These are phyloP conservation scores for Sporothrix protearum DNA, from an alignment of 2,329 filamentous ascomycete genomes.

Conservation along the genomic window DNA sequence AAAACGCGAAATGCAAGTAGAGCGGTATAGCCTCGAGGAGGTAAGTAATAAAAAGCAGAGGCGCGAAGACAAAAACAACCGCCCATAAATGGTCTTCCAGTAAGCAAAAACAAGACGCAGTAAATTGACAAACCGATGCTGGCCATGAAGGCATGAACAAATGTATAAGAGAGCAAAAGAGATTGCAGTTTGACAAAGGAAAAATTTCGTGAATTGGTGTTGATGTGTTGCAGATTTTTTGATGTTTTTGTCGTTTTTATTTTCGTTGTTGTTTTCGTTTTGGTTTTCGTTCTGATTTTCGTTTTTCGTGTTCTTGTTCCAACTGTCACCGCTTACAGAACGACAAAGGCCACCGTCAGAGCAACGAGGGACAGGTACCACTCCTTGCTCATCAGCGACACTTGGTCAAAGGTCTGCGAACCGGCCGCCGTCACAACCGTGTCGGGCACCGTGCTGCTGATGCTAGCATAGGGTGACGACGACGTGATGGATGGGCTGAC, in stretches of 20 bases:
- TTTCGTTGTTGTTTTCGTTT: not conserved
- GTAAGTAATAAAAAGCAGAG: not conserved
- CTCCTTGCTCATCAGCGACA: constrained; percentile 18
- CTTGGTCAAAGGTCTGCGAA: constrained; percentile 11
- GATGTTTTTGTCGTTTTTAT: constrained; percentile 5
- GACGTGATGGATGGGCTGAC: not conserved
- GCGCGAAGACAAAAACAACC: not conserved
- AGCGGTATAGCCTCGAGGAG: not conserved
- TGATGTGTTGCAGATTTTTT: not conserved
- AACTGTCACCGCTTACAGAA: constrained; percentile 20
- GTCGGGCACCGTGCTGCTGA: not conserved
- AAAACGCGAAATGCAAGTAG: not conserved
- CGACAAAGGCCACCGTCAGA: constrained; percentile 20
- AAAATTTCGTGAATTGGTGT: constrained; percentile 2
- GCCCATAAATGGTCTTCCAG: not conserved
- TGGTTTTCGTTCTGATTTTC: not conserved
- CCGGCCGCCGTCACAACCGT: constrained; percentile 20
- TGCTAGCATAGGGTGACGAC: not conserved
- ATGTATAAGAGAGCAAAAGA: not conserved
- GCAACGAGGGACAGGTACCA: constrained; percentile 22
- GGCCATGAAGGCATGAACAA: constrained; percentile 8
- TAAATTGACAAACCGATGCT: constrained; percentile 3
- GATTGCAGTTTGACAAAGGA: not conserved
- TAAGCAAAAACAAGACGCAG: not conserved
- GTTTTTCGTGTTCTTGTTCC: not conserved